Conservation (phyloP, 306 rosid species). For the Cucurbita argyrosperma region DNA sequence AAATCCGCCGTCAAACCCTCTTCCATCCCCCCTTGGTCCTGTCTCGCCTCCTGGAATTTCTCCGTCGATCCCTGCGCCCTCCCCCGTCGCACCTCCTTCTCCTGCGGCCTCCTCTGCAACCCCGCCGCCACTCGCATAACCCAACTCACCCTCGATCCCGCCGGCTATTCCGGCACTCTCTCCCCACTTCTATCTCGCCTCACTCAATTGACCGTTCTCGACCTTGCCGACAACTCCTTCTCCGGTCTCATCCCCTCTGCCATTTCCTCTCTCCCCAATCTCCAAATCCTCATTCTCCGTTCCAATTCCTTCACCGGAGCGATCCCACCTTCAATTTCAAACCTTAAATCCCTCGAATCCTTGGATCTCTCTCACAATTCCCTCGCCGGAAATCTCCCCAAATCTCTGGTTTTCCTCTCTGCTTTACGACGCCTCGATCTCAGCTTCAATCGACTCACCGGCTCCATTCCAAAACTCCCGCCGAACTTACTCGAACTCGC, state of each 20-base stretch:
- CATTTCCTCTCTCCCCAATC: constrained; percentile 46
- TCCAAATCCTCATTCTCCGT: constrained; percentile 46
- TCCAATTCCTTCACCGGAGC: constrained; percentile 54
- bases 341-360: constrained; percentile 37
- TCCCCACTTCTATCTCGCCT: constrained; percentile 47
- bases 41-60: constrained; percentile 86
- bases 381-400: constrained; percentile 40
- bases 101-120: constrained; percentile 67
- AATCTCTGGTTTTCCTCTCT: constrained; percentile 24
- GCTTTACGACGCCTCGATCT: constrained; percentile 49
- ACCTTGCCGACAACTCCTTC: constrained; percentile 61
- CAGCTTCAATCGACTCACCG: constrained; percentile 53
- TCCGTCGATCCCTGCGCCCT: constrained; percentile 54
- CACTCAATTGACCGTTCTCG: constrained; percentile 41
- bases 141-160: constrained; percentile 83
- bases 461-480: constrained; percentile 49
- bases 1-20: constrained; percentile 54
- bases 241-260: constrained; percentile 53
- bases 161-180: constrained; percentile 63
- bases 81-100: constrained; percentile 66
- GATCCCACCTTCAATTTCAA: constrained; percentile 35
- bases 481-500: constrained; percentile 58
- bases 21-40: constrained; percentile 55
- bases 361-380: constrained; percentile 49
- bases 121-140: constrained; percentile 38